These are phyloP conservation scores for Collariella sp. DNA, from an alignment of 495 filamentous ascomycete species.

Conservation along the genomic window DNA sequence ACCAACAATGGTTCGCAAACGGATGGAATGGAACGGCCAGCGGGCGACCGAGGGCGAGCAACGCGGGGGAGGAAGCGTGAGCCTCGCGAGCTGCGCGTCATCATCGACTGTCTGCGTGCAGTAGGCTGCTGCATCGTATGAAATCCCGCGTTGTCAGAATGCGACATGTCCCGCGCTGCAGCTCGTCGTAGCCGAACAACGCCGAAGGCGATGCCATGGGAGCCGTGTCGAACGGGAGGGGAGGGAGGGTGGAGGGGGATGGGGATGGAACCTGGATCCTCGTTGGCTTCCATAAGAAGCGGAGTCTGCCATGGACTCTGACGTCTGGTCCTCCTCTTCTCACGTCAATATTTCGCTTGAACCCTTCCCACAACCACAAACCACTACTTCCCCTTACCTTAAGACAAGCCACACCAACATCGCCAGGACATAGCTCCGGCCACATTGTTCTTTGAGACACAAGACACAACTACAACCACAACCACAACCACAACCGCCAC, in stretches of 20 bases:
- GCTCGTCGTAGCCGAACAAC: conserved; percentile 5
- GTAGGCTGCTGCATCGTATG: background rate
- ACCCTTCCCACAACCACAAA: background rate
- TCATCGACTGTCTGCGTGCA: background rate
- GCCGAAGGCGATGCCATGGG: background rate
- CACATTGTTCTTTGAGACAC: background rate
- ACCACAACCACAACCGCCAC: background rate
- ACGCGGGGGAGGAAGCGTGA: background rate
- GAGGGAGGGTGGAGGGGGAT: too few species aligned
- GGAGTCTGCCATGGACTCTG: background rate
- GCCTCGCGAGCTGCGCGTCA: background rate
- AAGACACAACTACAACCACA: background rate
- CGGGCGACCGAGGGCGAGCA: too few species aligned
- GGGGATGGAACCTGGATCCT: background rate
- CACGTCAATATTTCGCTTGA: background rate
- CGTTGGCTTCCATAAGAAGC: background rate
- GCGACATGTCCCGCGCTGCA: background rate
- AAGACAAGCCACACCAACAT: background rate
- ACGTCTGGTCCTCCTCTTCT: background rate
- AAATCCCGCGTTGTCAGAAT: conserved; percentile 4
- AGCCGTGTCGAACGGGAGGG: background rate
- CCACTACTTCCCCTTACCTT: background rate
- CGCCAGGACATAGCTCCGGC: background rate
- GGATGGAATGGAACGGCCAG: too few species aligned
- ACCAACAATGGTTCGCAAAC: too few species aligned